Base-by-base conservation (phyloP, 2,329 filamentous ascomycete genomes). In the Talaromyces atroroseus region DNA sequence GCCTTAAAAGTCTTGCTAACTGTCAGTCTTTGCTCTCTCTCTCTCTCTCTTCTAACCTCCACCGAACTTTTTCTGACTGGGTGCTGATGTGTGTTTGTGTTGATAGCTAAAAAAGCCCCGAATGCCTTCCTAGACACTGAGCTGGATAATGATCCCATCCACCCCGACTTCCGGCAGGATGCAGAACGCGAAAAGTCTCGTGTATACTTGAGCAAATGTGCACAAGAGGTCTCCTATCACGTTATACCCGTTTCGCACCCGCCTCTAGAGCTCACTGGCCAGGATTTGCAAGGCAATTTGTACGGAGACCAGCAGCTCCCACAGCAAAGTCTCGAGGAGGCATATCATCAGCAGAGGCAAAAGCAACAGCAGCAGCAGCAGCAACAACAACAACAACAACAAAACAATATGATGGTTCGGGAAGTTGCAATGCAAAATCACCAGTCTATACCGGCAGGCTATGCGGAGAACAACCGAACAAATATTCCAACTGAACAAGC, bases 181-280 rank as follows among this genome's bases (percentile, higher is more conserved):
- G 74, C 76, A 48, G 78, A 84, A 61, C 77, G 83, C 52, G 83
- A 86, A 60, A 85, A 85, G 66, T 85, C 83, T 49, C 80, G 81
- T 56, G 73, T 80, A 36, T 87, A 84, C 63, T 76, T 87, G 32
- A 81, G 80, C 56, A 86, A 85, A 70, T 87, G 84, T 66, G 80
- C 86, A 50, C 82, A 86, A 62, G 85, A 88, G 68, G 82, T 88
- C 51, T 82, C 83, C 3, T 88, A 87, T 64, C 81, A 87, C 59
- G 77, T 88, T 34, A 82, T 85, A 49, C 84, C 84, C n/a, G 80
- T 83, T 21, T 77, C 80, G 36, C 82, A 86, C 62, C 80, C 82
- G 50, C 78, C 80, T 20, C 80, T 82, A 11, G 81, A 84, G 16
- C 63, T 76, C 42, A 68, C 66, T 45, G 75, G 77, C 24, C 68